phyloP scores from a whole-genome alignment of 2,329 filamentous ascomycete genomes.

The Lizonia empirigonia region DNA sequence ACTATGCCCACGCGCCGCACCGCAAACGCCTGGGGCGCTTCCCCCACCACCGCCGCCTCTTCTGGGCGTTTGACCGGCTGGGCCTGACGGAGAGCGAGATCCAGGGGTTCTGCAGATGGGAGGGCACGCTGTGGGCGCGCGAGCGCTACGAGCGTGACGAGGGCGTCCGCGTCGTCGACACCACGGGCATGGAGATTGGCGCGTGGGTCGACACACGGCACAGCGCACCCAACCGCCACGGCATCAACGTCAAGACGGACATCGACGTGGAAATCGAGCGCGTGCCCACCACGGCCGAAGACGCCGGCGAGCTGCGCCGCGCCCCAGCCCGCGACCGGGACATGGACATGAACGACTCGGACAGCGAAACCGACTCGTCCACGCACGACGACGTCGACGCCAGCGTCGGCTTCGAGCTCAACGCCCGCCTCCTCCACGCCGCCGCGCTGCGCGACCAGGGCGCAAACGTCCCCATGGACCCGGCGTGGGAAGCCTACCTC shows the following conservation, averaged over 20 bases:
- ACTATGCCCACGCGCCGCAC: conserved; percentile 75
- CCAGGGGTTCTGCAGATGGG: conserved; percentile 75
- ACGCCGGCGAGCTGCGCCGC: conserved; percentile 37
- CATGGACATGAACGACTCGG: conserved; percentile 50
- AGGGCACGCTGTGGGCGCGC: conserved; percentile 82
- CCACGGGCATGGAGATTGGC: conserved; percentile 70
- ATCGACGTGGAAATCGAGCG: conserved; percentile 50
- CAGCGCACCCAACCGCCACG: conserved; percentile 18
- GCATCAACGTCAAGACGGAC: conserved; percentile 51
- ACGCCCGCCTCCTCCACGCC: conserved; percentile 68
- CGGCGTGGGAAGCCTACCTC: conserved; percentile 76
- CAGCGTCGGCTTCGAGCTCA: conserved; percentile 65
- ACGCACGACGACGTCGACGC: conserved; percentile 41
- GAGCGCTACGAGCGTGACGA: conserved; percentile 80
- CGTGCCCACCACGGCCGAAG: conserved; percentile 31
- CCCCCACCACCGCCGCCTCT: conserved; percentile 76
- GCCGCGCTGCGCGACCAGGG: conserved; percentile 68
- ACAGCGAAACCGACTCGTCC: conserved; percentile 21
- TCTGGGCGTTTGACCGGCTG: conserved; percentile 74
- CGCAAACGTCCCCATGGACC: conserved; percentile 66
- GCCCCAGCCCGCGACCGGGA: conserved; percentile 28
- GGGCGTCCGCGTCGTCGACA: conserved; percentile 71
- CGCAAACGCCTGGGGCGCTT: conserved; percentile 78
- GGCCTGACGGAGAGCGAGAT: conserved; percentile 73
- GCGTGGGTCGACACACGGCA: conserved; percentile 61